Evolutionary conservation across 225 moss, liverwort and hornwort genomes (phyloP), one percentile per base, ranked within the genome.

Genomic region (Straminergon stramineum): DNA sequence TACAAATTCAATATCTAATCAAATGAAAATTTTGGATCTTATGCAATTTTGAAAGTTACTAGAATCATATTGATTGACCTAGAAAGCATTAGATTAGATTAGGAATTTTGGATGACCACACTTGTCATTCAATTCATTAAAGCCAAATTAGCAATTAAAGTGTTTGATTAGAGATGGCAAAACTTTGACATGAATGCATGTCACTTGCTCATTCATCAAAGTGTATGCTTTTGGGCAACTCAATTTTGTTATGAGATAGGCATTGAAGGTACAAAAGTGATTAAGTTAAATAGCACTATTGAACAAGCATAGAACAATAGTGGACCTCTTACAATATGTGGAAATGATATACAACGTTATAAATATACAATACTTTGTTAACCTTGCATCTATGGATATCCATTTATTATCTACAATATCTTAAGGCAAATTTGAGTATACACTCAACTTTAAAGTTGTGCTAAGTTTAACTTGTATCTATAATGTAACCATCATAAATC

Each of bases 101-200:
- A 30, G 10, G 4, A 31, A 31, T 51, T 51, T 51, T 31, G 2
- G 20, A 51, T 12, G 12, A 19, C 0, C 0, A 1, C 7, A 34
- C 5, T 76, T 13, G 20, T 52, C 20, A 76, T 76, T 21, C 21
- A 34, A 52, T 52, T 52, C 2, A 13, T 76, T 21, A 32, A 52
- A 52, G 1, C 4, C 20, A 34, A 76, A 13, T 52, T 52, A 2
- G 7, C 5, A 76, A 75, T 75, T 51, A 2, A 51, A 51, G 7
- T 12, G 1, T 32, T 48, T 32, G 2, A n/a, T n/a, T n/a, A n/a
- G n/a, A 19, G 12, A 75, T 51, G 19, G 31, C 2, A 51, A 51
- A 75, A 51, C 2, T 48, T 5, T 48, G 2, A 19, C 1, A 52
- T 19, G 32, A 76, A 34, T 21, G 32, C 13, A 76, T 20, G 13